phyloP scores from a whole-genome alignment of 164 flowering plant species.

The Tinospora cordifolia region DNA sequence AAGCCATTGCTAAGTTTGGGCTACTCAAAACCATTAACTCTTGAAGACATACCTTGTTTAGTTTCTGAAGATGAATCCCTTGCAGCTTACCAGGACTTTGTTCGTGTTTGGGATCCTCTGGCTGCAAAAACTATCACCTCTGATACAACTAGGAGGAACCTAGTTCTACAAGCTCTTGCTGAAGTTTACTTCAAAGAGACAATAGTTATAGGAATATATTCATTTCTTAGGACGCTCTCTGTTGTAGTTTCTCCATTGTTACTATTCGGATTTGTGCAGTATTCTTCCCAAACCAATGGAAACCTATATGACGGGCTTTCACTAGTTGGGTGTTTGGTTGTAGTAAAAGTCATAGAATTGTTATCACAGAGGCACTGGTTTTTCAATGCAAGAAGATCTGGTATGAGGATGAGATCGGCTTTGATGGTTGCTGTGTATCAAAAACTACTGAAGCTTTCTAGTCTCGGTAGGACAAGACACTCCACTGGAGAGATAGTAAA shows the following conservation, averaged over 20 bases:
- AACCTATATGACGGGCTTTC: slow-evolving; percentile 29
- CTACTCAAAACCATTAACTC: slow-evolving; percentile 40
- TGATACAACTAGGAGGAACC: slow-evolving; percentile 13
- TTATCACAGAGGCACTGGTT: slow-evolving; percentile 62
- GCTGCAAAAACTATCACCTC: slow-evolving; percentile 14
- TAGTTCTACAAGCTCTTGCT: slow-evolving; percentile 38
- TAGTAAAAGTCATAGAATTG: slow-evolving; percentile 55
- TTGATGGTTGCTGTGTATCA: slow-evolving; percentile 60
- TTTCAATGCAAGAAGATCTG: slow-evolving; percentile 51
- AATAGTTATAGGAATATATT: slow-evolving; percentile 38
- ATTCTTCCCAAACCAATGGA: slow-evolving; percentile 26
- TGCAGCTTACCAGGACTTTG: slow-evolving; percentile 40
- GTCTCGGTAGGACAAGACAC: slow-evolving; percentile 49
- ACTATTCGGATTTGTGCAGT: slow-evolving; percentile 55
- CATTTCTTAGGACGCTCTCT: slow-evolving; percentile 41
- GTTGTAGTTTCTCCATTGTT: slow-evolving; percentile 51
- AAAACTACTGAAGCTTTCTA: slow-evolving; percentile 76
- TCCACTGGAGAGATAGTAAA: slow-evolving; percentile 84
- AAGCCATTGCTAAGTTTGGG: slow-evolving; percentile 55
- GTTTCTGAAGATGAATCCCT: slow-evolving; percentile 52
- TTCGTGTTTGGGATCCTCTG: slow-evolving; percentile 34
- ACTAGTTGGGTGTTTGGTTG: slow-evolving; percentile 45
- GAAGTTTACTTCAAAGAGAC: slow-evolving; percentile 51
- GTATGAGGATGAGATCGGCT: slow-evolving; percentile 81
- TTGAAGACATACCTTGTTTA: slow-evolving; percentile 63